These are phyloP conservation scores for Diaporthe vaccinii DNA, from an alignment of 2,329 filamentous ascomycete species.

Conservation along the genomic window DNA sequence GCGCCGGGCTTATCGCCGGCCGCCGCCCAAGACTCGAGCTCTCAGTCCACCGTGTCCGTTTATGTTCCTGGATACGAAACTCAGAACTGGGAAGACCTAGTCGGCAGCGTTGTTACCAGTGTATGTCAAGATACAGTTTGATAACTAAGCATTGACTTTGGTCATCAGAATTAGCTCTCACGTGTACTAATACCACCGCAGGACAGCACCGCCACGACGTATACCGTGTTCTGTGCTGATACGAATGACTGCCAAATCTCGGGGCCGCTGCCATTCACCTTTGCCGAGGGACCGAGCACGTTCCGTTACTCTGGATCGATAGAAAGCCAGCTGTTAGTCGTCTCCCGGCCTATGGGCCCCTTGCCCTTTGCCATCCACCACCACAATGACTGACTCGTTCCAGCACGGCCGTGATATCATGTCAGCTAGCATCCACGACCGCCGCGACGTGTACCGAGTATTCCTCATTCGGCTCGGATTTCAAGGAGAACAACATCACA, in stretches of 20 bases:
- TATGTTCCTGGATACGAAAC: slow-evolving; percentile 59
- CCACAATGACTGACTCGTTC: background rate
- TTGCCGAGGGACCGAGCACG: slow-evolving; percentile 60
- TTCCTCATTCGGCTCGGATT: slow-evolving; percentile 58
- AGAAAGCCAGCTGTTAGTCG: slow-evolving; percentile 26
- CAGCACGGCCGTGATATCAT: slow-evolving; percentile 61
- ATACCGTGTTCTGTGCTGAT: slow-evolving; percentile 63
- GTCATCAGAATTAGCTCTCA: background rate
- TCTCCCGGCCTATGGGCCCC: background rate
- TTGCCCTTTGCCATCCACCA: slow-evolving; percentile 13
- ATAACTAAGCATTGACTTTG: slow-evolving; percentile 36
- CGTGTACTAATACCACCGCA: slow-evolving; percentile 42
- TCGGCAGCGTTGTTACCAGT: slow-evolving; percentile 60
- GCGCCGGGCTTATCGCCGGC: slow-evolving; percentile 39
- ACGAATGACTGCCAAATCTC: slow-evolving; percentile 58
- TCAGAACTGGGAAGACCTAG: slow-evolving; percentile 59
- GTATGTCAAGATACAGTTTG: slow-evolving; percentile 50
- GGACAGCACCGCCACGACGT: slow-evolving; percentile 58
- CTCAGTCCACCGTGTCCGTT: slow-evolving; percentile 57
- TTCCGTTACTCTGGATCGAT: slow-evolving; percentile 45
- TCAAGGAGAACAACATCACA: slow-evolving; percentile 54
- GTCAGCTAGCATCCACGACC: slow-evolving; percentile 57
- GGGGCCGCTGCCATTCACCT: slow-evolving; percentile 61
- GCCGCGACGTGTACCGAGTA: slow-evolving; percentile 63
- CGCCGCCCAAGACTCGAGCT: slow-evolving; percentile 45